Base-by-base conservation (phyloP, 2,329 filamentous ascomycete genomes). In the Diaporthe velutina region DNA sequence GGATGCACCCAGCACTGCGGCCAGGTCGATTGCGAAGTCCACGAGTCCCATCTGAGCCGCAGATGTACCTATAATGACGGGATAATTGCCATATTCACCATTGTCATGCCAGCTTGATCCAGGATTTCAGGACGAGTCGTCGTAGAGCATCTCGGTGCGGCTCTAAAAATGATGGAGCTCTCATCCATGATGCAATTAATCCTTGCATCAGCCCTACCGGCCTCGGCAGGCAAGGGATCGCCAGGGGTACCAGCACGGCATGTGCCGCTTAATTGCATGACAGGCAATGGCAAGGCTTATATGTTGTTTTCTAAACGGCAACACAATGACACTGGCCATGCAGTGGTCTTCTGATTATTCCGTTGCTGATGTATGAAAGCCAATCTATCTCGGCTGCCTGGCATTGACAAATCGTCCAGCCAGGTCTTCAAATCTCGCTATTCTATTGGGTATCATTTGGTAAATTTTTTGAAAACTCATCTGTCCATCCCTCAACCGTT, bases 1-100 rank as follows among this genome's bases (percentile, higher is more conserved):
- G 68, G 93, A 93, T 81, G 91, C 93, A 86, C 89, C 91, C 82
- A 93, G 87, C 77, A 96, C 87, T 76, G 92, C 90, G 78, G 92
- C 91, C 79, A 93, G 86, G 85, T 96, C 94, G 81, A 95, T 86
- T 77, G 88, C 85, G 80, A 88, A 90, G 85, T 90, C 92, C 85
- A 89, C 90, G 88, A 91, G 86, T 83, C 89, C 85, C 90, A 92
- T 92, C 75, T 76, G 78, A 66, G 57, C 45, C 70, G 6, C 48
- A 57, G 52, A 60, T 68, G 22, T 66, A 55, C n/a, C 54, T 40
- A 52, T 17, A 52, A 1, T 40, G 45, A 68, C 33, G n/a, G 50
- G 58, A 30, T 28, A 33, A 70, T 64, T 67, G 28, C 54, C 30
- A 45, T 28, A 71, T 68, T 40, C 35, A n/a, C 30, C 15, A 35